Base-by-base conservation (phyloP, 805 yeast species). In the Brettanomyces sp. region DNA sequence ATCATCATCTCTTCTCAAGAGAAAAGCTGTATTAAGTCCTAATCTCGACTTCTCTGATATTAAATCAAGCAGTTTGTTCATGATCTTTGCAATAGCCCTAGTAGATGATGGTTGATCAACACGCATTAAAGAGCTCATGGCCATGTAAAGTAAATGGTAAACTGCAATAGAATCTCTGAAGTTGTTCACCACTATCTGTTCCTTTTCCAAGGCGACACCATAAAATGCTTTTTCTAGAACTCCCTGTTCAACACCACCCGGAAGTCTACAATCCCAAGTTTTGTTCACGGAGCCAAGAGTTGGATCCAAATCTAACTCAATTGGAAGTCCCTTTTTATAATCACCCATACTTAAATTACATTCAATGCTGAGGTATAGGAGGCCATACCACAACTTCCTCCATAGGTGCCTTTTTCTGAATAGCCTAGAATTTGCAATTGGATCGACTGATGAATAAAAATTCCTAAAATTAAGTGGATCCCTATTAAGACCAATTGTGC, bases 121-220 rank as follows among this genome's bases (percentile, higher is more conserved):
- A 39, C 63, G 54, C 43, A 65, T 55, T 43, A 71, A 47, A 1
- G 65, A 54, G 32, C 58, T 62, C 73, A 71, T 67, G 0, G 69
- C 69, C 46, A 56, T 64, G 41, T 66, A 63, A 2, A 76, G 59
- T 44, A 73, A 55, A 33, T 64, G 61, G 54, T 75, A 77, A 32
- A 74, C 68, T 38, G 68, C 67, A 46, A 69, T 68, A 41, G 76
- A 74, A 25, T 69, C 66, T 23, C 72, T 71, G 38, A 72, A 69
- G 54, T 72, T 71, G 43, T 68, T 64, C 7, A 76, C 75, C 28
- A 76, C 74, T 22, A 70, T 62, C 36, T 73, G 60, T 51, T 76
- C 81, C 49, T 58, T 53, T 35, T 58, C 56, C 42, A 65, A 50
- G n/a, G 54, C 41, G 14, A 48, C 48, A 21, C 65, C 65, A 38